Evolutionary conservation across 202 grass and related monocot genomes (phyloP).

Genomic region (Saccharum hybrid): DNA sequence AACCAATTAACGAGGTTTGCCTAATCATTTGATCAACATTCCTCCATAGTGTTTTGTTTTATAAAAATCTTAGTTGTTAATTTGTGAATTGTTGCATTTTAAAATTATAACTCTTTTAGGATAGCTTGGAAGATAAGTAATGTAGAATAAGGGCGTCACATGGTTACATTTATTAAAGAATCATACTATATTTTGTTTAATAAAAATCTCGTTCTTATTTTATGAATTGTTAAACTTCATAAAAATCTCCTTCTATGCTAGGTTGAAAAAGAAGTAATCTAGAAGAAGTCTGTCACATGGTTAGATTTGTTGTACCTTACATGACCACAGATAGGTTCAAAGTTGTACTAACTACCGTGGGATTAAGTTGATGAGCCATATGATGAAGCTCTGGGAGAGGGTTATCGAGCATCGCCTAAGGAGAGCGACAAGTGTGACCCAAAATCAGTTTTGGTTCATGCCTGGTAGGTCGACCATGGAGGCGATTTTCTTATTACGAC

Average conservation of each 20-base stretch:
- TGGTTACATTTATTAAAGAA: conserved; percentile 1
- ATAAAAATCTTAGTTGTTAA: neutral
- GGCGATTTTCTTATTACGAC: too few species aligned
- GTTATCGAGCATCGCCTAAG: too few species aligned
- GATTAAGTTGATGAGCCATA: too few species aligned
- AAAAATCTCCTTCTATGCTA: conserved; percentile 1
- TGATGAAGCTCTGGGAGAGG: too few species aligned
- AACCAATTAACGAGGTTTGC: neutral
- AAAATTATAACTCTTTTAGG: neutral
- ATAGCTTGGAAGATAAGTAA: neutral
- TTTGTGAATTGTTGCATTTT: neutral
- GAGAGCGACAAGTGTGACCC: too few species aligned
- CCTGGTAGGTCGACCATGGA: too few species aligned
- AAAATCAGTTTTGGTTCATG: too few species aligned
- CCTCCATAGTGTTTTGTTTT: neutral
- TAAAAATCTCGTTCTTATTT: neutral
- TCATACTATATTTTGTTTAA: neutral
- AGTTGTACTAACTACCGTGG: too few species aligned
- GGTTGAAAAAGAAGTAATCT: neutral
- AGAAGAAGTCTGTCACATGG: neutral
- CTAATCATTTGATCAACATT: conserved; percentile 3
- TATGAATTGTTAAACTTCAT: neutral
- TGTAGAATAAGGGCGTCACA: neutral
- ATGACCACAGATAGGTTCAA: neutral
- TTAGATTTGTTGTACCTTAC: conserved; percentile 10